phyloP scores from a whole-genome alignment of 2,329 filamentous ascomycete species.

The Ceratocystis colombiana region DNA sequence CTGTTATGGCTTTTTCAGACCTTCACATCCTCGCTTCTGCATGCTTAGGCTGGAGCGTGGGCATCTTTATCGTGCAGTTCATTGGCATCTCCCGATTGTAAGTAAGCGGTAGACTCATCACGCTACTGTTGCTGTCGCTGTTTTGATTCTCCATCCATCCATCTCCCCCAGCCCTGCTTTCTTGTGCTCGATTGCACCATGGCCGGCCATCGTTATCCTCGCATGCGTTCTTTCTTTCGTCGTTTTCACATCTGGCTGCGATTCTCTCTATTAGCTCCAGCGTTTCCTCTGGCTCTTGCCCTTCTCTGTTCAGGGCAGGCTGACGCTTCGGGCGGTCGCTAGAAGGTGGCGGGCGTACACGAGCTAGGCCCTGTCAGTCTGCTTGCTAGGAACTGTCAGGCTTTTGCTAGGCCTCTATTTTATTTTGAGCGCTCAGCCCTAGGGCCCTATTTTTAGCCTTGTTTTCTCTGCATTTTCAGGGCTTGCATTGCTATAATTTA shows the following conservation, averaged over 20 bases:
- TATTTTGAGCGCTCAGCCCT: neutral
- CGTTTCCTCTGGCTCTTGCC: neutral
- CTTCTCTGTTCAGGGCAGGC: neutral
- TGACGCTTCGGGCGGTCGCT: neutral
- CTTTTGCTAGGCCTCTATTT: neutral
- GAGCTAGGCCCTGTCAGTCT: neutral
- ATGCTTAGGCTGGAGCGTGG: constrained; percentile 44
- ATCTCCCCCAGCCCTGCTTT: neutral
- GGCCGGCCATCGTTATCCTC: neutral
- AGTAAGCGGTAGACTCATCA: constrained; percentile 27
- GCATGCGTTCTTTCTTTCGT: neutral
- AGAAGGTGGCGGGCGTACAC: neutral
- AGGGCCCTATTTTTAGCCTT: neutral
- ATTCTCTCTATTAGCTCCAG: neutral
- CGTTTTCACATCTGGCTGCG: neutral
- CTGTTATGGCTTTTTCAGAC: constrained; percentile 29
- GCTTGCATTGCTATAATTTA: neutral
- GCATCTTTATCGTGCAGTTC: constrained; percentile 44
- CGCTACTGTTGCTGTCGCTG: neutral
- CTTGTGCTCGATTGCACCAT: neutral
- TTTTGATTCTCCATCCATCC: neutral
- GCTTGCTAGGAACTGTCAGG: no score
- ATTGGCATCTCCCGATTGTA: constrained; percentile 51
- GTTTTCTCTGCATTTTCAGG: neutral
- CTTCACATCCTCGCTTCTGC: constrained; percentile 38